These are phyloP conservation scores for Ettlia oleoabundans DNA, from an alignment of 139 green algal genomes.

Conservation along the genomic window DNA sequence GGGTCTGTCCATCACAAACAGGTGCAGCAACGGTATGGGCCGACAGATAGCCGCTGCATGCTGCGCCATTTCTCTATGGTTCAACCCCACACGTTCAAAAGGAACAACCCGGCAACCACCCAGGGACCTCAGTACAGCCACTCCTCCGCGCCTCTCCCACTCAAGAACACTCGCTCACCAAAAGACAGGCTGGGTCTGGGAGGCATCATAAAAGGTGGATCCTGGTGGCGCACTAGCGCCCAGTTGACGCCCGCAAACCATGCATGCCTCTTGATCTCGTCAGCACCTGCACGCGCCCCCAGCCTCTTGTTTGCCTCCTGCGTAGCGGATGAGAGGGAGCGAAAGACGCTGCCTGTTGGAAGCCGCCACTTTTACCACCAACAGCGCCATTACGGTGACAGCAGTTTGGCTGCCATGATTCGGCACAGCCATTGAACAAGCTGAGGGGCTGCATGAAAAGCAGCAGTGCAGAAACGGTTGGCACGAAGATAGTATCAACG, in stretches of 20 bases:
- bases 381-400: not conserved
- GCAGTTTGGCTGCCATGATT: no score
- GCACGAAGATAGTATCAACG: not conserved
- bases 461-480: not conserved
- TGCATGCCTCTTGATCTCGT: conserved; percentile 93
- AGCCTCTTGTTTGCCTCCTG: conserved; percentile 64
- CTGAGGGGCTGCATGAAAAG: not conserved
- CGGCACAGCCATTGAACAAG: not conserved
- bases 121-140: no score
- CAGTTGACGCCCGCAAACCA: conserved; percentile 93
- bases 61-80: no score
- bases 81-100: no score
- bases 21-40: no score
- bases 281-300: conserved; percentile 79
- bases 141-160: not conserved
- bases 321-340: not conserved
- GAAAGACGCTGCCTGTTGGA: no score
- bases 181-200: not conserved
- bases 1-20: no score
- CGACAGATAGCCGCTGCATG: no score
- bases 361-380: no score
- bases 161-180: not conserved
- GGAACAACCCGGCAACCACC: no score
- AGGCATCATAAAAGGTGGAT: conserved; percentile 38
- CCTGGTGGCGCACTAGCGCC: conserved; percentile 78